These are phyloP conservation scores for Kodamaea derodonti DNA, from an alignment of 1,139 yeast species.

Conservation along the genomic window DNA sequence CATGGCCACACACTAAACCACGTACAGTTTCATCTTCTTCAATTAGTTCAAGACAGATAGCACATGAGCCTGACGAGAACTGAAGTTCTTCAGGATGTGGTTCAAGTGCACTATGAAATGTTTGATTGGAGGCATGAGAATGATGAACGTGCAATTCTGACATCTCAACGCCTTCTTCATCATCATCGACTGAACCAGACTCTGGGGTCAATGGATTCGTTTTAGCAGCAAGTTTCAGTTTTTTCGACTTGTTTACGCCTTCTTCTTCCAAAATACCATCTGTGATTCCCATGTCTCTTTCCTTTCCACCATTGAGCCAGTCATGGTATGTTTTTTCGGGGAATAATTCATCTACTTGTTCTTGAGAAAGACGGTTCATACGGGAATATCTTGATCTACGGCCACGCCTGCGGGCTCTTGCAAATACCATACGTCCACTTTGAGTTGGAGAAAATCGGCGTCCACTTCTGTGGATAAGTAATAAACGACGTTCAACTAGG, in stretches of 20 bases:
- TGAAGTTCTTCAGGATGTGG: constrained; percentile 31
- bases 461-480: constrained; percentile 24
- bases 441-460: constrained; percentile 7
- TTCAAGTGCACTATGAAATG: constrained; percentile 3
- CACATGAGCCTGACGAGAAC: constrained; percentile 72
- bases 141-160: not conserved
- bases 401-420: constrained; percentile 21
- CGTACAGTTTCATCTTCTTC: constrained; percentile 64
- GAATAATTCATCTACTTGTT: constrained; percentile 62
- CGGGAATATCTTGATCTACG: constrained; percentile 38
- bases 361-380: constrained; percentile 53
- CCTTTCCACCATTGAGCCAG: constrained; percentile 60
- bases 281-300: constrained; percentile 29
- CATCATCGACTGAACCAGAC: not conserved
- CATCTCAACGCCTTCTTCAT: constrained; percentile 4
- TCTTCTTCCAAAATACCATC: constrained; percentile 38
- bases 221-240: not conserved
- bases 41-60: constrained; percentile 69
- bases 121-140: not conserved
- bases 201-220: not conserved
- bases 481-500: constrained; percentile 18
- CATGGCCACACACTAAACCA: constrained; percentile 79
- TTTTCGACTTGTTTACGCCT: constrained; percentile 7
- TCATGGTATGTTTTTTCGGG: constrained; percentile 60
- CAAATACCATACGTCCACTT: constrained; percentile 4